Evolutionary conservation across 2,329 filamentous ascomycete genomes (phyloP).

Genomic region (Microdochium trichocladiopsis): DNA sequence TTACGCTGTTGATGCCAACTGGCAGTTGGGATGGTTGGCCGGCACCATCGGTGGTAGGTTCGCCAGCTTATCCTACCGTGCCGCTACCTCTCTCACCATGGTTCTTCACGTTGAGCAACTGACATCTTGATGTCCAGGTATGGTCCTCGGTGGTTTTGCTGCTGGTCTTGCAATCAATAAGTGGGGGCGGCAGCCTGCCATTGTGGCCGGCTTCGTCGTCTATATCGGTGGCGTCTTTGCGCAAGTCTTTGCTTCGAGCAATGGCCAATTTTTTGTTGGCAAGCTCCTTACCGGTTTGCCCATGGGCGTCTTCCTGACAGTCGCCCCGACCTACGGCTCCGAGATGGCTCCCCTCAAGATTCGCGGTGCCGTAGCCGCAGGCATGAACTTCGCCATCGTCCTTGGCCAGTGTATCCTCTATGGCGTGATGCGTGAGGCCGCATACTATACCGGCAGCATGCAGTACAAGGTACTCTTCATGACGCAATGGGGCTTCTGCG

Average conservation of each 20-base stretch:
- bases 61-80: no score
- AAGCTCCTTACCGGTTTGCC: slow-evolving; percentile 26
- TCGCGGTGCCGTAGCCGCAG: slow-evolving; percentile 12
- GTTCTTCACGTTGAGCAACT: slow-evolving; percentile 11
- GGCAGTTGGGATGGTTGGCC: slow-evolving; percentile 32
- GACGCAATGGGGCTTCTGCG: slow-evolving; percentile 22
- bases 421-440: slow-evolving; percentile 14
- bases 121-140: not conserved
- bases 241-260: slow-evolving; percentile 25
- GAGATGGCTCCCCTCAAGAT: slow-evolving; percentile 15
- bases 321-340: slow-evolving; percentile 12
- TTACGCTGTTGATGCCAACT: slow-evolving; percentile 28
- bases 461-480: slow-evolving; percentile 20
- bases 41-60: slow-evolving; percentile 18
- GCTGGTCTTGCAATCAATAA: slow-evolving; percentile 19
- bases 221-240: slow-evolving; percentile 23
- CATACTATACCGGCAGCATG: slow-evolving; percentile 11
- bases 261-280: slow-evolving; percentile 25
- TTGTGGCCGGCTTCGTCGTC: slow-evolving; percentile 17
- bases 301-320: slow-evolving; percentile 11
- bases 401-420: slow-evolving; percentile 12
- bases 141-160: slow-evolving; percentile 6
- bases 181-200: slow-evolving; percentile 17
- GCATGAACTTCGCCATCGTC: slow-evolving; percentile 16
- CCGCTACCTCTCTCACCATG: no score